phyloP scores from a whole-genome alignment of 2,329 filamentous ascomycete genomes.

The Malbranchea cinnamomea region DNA sequence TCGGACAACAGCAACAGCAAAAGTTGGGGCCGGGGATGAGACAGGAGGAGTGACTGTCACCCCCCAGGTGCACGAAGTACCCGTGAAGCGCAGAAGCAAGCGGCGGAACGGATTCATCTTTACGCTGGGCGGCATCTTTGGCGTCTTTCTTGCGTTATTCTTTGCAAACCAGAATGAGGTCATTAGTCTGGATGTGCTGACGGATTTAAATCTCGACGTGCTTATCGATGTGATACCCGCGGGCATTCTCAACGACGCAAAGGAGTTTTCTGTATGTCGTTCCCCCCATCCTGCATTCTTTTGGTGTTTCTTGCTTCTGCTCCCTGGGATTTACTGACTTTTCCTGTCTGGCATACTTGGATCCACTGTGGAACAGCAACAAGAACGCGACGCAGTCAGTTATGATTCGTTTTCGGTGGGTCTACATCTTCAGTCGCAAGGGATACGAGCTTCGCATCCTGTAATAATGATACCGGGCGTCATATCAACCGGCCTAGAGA shows the following conservation, averaged over 20 bases:
- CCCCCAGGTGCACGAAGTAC: constrained; percentile 15
- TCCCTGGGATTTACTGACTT: not conserved
- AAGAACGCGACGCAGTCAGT: constrained; percentile 72
- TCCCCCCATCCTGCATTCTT: constrained; percentile 9
- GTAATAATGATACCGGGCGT: constrained; percentile 97
- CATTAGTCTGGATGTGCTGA: constrained; percentile 62
- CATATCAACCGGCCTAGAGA: constrained; percentile 92
- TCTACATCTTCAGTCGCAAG: constrained; percentile 64
- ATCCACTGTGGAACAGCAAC: constrained; percentile 37
- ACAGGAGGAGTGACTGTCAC: constrained; percentile 18
- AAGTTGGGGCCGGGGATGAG: constrained; percentile 27
- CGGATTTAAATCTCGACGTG: constrained; percentile 64
- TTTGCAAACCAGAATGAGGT: constrained; percentile 83
- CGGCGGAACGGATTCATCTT: constrained; percentile 72
- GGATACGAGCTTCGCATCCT: constrained; percentile 66
- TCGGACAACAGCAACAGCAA: constrained; percentile 6
- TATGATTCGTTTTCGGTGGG: constrained; percentile 94
- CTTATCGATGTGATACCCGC: constrained; percentile 78
- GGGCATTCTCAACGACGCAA: constrained; percentile 70
- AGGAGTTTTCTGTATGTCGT: constrained; percentile 58
- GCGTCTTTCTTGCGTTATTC: constrained; percentile 73
- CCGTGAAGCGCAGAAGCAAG: constrained; percentile 40
- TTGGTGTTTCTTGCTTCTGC: constrained; percentile 9
- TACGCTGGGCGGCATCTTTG: constrained; percentile 74
- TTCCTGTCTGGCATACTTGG: not conserved